A percentile compares a stretch with the other conserved stretches of the same genome.
phyloP scores from a whole-genome alignment of 2,329 filamentous ascomycete genomes.

The Ophiostoma sp. region DNA sequence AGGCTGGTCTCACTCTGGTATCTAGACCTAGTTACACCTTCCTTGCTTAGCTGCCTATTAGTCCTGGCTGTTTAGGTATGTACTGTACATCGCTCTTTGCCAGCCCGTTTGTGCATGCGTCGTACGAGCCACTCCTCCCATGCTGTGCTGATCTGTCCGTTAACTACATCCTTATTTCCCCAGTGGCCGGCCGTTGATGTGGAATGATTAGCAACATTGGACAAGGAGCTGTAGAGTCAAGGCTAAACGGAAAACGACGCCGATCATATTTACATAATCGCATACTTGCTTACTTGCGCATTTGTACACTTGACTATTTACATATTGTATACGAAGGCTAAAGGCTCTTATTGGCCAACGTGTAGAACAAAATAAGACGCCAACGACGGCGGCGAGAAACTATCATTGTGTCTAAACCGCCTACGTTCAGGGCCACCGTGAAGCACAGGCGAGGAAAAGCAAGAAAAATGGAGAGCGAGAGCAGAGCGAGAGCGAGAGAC shows the following conservation, averaged over 20 bases:
- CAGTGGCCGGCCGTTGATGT: not conserved
- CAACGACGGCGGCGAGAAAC: not conserved
- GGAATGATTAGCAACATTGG: not conserved
- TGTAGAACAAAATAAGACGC: not conserved
- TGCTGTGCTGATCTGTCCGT: not conserved
- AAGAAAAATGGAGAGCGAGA: too few species aligned
- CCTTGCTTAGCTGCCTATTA: not conserved
- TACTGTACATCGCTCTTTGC: not conserved
- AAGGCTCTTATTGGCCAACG: not conserved
- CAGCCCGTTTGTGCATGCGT: not conserved
- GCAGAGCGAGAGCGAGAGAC: not conserved
- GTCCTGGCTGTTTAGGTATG: not conserved
- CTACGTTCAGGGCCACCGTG: not conserved
- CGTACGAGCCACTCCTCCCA: not conserved
- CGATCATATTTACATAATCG: not conserved
- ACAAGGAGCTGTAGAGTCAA: not conserved
- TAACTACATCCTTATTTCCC: not conserved
- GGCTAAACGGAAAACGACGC: not conserved
- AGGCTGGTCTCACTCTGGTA: slow-evolving; percentile 3
- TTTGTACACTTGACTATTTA: not conserved
- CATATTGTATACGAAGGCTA: not conserved
- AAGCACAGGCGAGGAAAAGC: not conserved
- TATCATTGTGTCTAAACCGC: not conserved
- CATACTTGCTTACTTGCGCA: not conserved
- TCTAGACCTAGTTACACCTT: not conserved